phyloP scores from a whole-genome alignment of 495 filamentous ascomycete genomes.

The Tuber microsphaerosporum region DNA sequence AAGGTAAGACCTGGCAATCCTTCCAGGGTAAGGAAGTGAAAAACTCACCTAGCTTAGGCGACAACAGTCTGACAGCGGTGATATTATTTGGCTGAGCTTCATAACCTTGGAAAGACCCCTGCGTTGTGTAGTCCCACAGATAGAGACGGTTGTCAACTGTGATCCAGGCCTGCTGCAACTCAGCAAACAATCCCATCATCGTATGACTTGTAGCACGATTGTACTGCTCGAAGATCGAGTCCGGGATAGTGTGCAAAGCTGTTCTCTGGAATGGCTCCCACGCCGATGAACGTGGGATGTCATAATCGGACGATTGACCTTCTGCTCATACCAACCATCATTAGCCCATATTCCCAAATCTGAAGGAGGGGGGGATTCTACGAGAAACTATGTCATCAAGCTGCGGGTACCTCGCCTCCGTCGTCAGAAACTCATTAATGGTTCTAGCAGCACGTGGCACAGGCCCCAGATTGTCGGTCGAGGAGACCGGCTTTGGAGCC shows the following conservation, averaged over 20 bases:
- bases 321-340: constrained; percentile 48
- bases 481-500: constrained; percentile 12
- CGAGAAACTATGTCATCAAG: constrained; percentile 83
- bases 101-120: constrained; percentile 53
- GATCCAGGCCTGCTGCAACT: constrained; percentile 90
- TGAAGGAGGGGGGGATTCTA: constrained; percentile 49
- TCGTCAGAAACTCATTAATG: constrained; percentile 68
- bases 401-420: constrained; percentile 76
- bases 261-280: constrained; percentile 86
- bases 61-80: constrained; percentile 71
- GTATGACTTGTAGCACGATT: constrained; percentile 76
- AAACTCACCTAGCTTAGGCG: constrained; percentile 52
- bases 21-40: not conserved
- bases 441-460: constrained; percentile 72
- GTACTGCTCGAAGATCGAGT: constrained; percentile 80
- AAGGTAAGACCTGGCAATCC: not conserved
- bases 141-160: constrained; percentile 92
- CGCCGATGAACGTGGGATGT: constrained; percentile 56
- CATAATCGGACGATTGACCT: constrained; percentile 85
- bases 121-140: constrained; percentile 84
- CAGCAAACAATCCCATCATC: constrained; percentile 85
- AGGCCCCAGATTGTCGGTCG: constrained; percentile 49
- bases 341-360: not conserved
- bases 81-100: constrained; percentile 83
- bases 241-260: constrained; percentile 75